phyloP scores from a whole-genome alignment of 179 eudicot genomes.

The Nepenthes alata region DNA sequence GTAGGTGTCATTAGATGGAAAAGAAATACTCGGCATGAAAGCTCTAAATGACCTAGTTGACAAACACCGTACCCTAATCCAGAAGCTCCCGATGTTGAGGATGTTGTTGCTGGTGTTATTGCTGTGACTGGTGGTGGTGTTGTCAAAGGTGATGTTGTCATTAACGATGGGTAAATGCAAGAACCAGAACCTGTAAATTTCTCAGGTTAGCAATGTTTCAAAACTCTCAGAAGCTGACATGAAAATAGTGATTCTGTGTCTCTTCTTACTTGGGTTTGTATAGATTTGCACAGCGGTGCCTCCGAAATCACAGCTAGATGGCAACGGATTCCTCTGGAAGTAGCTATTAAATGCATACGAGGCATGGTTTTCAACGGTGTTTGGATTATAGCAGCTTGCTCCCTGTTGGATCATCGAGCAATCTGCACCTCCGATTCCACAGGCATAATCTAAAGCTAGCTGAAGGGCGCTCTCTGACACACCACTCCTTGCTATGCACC shows the following conservation, averaged over 20 bases:
- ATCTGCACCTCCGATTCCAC: conserved; percentile 84
- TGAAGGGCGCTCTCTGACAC: conserved; percentile 41
- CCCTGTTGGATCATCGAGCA: conserved; percentile 66
- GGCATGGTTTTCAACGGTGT: conserved; percentile 61
- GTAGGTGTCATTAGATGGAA: background rate
- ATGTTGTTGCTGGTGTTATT: conserved; percentile 5
- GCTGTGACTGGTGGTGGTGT: conserved; percentile 9
- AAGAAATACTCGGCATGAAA: background rate
- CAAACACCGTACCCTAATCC: conserved; percentile 22
- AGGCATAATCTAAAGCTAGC: conserved; percentile 75
- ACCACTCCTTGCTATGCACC: conserved; percentile 80
- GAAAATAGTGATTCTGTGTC: background rate
- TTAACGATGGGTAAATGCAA: conserved; percentile 53
- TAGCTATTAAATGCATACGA: conserved; percentile 88
- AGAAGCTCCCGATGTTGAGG: conserved; percentile 9
- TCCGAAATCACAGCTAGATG: conserved; percentile 80
- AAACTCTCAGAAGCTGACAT: background rate
- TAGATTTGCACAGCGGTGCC: conserved; percentile 56
- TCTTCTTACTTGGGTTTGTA: conserved; percentile 71
- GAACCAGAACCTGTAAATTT: conserved; percentile 53
- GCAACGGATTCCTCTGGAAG: conserved; percentile 61
- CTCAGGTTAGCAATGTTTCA: background rate
- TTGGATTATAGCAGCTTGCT: conserved; percentile 68
- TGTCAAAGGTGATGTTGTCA: conserved; percentile 9
- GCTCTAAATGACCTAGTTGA: background rate